phyloP scores from a whole-genome alignment of 495 filamentous ascomycete genomes.

The Xylaria curta region DNA sequence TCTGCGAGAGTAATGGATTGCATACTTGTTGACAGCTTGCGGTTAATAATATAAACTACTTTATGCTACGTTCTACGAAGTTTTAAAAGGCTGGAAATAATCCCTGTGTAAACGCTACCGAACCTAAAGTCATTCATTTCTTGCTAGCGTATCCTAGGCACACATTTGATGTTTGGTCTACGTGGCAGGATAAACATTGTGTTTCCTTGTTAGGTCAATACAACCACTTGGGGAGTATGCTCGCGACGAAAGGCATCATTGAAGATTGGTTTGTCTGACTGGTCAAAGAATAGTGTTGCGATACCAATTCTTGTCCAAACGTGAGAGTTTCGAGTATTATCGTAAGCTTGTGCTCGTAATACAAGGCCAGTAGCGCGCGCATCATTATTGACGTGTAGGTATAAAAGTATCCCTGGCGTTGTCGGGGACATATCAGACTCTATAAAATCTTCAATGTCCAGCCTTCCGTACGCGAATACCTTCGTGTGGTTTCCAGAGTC shows the following conservation, averaged over 20 bases:
- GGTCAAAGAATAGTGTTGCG: not conserved
- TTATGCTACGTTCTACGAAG: no score
- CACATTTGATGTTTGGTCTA: no score
- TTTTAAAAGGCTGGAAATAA: no score
- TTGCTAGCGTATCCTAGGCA: no score
- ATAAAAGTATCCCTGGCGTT: not conserved
- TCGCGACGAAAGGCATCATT: not conserved
- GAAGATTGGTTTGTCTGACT: not conserved
- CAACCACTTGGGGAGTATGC: not conserved
- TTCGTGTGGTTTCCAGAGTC: not conserved
- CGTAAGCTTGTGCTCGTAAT: not conserved
- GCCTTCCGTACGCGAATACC: conserved; percentile 5
- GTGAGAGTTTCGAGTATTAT: not conserved
- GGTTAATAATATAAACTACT: no score
- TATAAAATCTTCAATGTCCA: not conserved
- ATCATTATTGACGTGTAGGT: conserved; percentile 9
- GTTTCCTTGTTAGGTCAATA: not conserved
- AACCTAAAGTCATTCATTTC: no score
- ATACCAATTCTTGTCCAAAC: not conserved
- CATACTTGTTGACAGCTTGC: no score
- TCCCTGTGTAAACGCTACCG: no score
- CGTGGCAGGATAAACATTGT: no score
- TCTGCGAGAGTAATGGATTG: no score
- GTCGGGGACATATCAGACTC: not conserved
- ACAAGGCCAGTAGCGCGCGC: conserved; percentile 9